These are phyloP conservation scores for Suhomyces atakaporum DNA, from an alignment of 1,139 yeast genomes.

Conservation along the genomic window DNA sequence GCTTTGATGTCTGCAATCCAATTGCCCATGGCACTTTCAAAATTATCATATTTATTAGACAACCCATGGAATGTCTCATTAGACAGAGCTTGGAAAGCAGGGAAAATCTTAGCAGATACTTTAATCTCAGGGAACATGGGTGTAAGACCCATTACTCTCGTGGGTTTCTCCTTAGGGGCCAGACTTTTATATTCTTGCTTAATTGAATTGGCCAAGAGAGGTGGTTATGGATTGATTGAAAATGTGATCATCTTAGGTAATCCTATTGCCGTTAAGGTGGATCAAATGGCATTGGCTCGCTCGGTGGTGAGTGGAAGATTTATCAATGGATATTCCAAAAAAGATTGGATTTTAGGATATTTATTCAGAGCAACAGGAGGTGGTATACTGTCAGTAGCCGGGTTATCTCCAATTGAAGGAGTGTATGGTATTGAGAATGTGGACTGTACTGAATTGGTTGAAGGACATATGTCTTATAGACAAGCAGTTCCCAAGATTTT, in stretches of 20 bases:
- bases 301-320: conserved; percentile 90
- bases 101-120: conserved; percentile 88
- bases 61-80: conserved; percentile 98
- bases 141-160: conserved; percentile 85
- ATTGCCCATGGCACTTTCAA: conserved; percentile 87
- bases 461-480: conserved; percentile 97
- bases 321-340: conserved; percentile 85
- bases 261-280: conserved; percentile 78
- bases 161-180: conserved; percentile 94
- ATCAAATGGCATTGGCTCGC: conserved; percentile 76
- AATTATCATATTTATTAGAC: conserved; percentile 84
- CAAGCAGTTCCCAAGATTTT: conserved; percentile 85
- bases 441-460: conserved; percentile 83
- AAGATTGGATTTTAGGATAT: conserved; percentile 97
- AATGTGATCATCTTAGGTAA: conserved; percentile 88
- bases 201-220: conserved; percentile 79
- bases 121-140: conserved; percentile 86
- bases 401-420: conserved; percentile 73
- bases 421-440: conserved; percentile 74
- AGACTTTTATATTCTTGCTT: conserved; percentile 90
- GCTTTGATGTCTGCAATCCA: conserved; percentile 96
- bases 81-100: conserved; percentile 98
- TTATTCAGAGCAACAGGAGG: conserved; percentile 95
- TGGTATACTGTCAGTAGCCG: conserved; percentile 87
- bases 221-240: conserved; percentile 87